phyloP scores from a whole-genome alignment of 2,329 filamentous ascomycete species.

The Trichoderma asperellum region DNA sequence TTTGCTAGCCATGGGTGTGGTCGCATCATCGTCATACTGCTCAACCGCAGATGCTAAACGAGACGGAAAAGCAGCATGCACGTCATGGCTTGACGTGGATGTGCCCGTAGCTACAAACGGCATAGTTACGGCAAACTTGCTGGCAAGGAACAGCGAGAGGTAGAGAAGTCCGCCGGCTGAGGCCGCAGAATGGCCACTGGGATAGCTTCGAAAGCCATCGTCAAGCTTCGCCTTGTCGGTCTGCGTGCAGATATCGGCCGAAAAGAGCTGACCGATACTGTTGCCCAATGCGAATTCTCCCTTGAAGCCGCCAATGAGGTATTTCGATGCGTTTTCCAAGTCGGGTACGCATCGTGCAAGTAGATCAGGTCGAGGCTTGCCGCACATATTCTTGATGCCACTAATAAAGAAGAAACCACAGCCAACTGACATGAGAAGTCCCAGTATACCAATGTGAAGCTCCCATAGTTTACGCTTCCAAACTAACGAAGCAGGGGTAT shows the following conservation, averaged over 20 bases:
- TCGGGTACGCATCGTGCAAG: constrained; percentile 80
- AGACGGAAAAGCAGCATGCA: constrained; percentile 74
- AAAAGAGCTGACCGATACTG: constrained; percentile 69
- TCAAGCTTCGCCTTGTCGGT: constrained; percentile 63
- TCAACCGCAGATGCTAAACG: constrained; percentile 56
- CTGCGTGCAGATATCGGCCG: constrained; percentile 74
- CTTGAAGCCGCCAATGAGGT: constrained; percentile 65
- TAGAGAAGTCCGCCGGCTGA: constrained; percentile 82
- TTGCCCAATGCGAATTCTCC: constrained; percentile 43
- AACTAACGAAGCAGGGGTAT: constrained; percentile 65
- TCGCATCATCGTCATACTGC: constrained; percentile 40
- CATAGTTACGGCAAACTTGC: constrained; percentile 75
- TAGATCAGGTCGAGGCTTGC: constrained; percentile 77
- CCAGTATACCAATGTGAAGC: constrained; percentile 82
- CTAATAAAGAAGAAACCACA: constrained; percentile 80
- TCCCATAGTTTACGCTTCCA: constrained; percentile 91
- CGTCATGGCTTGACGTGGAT: constrained; percentile 48
- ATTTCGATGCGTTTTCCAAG: constrained; percentile 60
- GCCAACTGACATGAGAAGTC: constrained; percentile 72
- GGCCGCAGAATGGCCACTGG: constrained; percentile 61
- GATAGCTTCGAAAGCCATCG: constrained; percentile 83
- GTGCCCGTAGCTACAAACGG: constrained; percentile 65
- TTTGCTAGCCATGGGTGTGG: constrained; percentile 37
- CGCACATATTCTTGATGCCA: constrained; percentile 78
- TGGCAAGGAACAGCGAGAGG: constrained; percentile 82